Percentiles rank a stretch among this genome's conserved stretches.
These are phyloP conservation scores for Candida sp. DNA, from an alignment of 1,139 yeast species.

Conservation along the genomic window DNA sequence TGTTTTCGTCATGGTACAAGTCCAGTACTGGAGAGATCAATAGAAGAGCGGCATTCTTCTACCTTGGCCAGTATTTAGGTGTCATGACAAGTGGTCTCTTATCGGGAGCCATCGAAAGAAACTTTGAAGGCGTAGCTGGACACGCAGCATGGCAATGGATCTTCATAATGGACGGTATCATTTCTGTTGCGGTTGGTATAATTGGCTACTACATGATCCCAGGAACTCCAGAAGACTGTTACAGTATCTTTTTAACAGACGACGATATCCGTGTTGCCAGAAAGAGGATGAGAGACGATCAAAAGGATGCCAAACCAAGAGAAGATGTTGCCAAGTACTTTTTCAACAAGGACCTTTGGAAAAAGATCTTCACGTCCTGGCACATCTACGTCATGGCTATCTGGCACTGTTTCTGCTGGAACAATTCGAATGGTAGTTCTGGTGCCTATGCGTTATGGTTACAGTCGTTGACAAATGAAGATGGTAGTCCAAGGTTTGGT, in stretches of 20 bases:
- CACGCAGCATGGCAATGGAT: slow-evolving; percentile 76
- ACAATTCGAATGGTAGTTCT: slow-evolving; percentile 49
- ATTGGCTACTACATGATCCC: slow-evolving; percentile 68
- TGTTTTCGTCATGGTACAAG: slow-evolving; percentile 67
- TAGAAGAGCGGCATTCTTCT: slow-evolving; percentile 64
- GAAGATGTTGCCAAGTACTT: slow-evolving; percentile 32
- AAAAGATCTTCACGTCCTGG: slow-evolving; percentile 53
- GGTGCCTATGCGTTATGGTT: slow-evolving; percentile 58
- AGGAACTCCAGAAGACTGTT: slow-evolving; percentile 68
- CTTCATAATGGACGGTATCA: slow-evolving; percentile 67
- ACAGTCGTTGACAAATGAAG: slow-evolving; percentile 30
- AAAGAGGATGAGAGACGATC: slow-evolving; percentile 53
- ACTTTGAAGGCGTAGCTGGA: slow-evolving; percentile 51
- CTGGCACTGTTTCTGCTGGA: slow-evolving; percentile 70
- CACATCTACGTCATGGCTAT: slow-evolving; percentile 53
- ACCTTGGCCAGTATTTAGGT: slow-evolving; percentile 65
- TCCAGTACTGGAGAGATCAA: slow-evolving; percentile 53
- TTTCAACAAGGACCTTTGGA: slow-evolving; percentile 47
- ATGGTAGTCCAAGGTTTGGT: slow-evolving; percentile 29
- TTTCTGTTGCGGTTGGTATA: slow-evolving; percentile 65
- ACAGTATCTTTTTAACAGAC: slow-evolving; percentile 59
- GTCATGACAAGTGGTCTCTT: slow-evolving; percentile 65
- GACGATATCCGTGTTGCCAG: slow-evolving; percentile 70
- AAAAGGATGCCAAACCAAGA: slow-evolving; percentile 33
- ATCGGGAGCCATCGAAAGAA: slow-evolving; percentile 60